Evolutionary conservation across 164 flowering plant genomes (phyloP).

Genomic region (Akebia trifoliata): DNA sequence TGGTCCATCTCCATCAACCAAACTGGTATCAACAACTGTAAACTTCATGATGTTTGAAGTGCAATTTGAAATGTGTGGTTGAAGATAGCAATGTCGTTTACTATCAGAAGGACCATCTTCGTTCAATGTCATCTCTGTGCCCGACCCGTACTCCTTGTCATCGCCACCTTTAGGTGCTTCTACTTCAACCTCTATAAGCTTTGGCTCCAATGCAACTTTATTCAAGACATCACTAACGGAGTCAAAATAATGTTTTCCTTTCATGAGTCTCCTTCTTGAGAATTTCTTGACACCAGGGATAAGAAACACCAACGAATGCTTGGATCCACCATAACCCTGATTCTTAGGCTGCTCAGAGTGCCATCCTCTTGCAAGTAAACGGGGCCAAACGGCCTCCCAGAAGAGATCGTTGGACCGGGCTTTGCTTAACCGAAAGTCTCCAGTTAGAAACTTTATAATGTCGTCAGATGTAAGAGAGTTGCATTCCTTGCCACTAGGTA

Average conservation of each 20-base stretch:
- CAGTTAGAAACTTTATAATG: constrained; percentile 61
- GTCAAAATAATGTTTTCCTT: constrained; percentile 74
- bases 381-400: constrained; percentile 99
- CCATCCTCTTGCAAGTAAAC: constrained; percentile 93
- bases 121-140: too few relatives aligned
- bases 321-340: constrained; percentile 30
- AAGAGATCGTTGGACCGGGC: constrained; percentile 79
- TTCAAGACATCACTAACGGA: constrained; percentile 66
- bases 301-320: constrained; percentile 60
- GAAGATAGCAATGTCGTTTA: constrained; percentile 45
- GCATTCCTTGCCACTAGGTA: constrained; percentile 74
- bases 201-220: constrained; percentile 67
- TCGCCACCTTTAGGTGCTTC: constrained; percentile 28
- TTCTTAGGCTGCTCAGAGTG: constrained; percentile 84
- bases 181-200: constrained; percentile 55
- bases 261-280: constrained; percentile 59
- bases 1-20: constrained; percentile 32
- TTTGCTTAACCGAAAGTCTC: constrained; percentile 84
- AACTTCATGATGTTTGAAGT: constrained; percentile 31
- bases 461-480: constrained; percentile 61
- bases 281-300: constrained; percentile 71
- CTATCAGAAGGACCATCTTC: constrained; percentile 23
- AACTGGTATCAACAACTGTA: constrained; percentile 69
- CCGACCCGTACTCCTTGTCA: constrained; percentile 27
- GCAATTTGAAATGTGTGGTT: constrained; percentile 39